Evolutionary conservation across 768 basidiomycete genomes (phyloP).

Genomic region (Hericium erinaceus): DNA sequence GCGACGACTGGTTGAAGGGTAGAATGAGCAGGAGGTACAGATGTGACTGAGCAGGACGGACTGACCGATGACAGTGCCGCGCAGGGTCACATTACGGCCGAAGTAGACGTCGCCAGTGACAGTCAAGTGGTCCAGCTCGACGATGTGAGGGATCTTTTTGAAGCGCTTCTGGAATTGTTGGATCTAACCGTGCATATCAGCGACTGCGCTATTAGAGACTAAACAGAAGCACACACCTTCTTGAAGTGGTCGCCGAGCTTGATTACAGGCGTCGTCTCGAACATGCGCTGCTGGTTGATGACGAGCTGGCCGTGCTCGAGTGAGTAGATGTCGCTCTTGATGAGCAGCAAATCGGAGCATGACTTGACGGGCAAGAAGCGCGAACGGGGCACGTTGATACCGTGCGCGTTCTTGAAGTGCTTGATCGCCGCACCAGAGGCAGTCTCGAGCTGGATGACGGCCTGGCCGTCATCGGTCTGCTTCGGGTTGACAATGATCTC

Average conservation of each 20-base stretch:
- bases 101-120: slow-evolving; percentile 89
- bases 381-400: slow-evolving; percentile 89
- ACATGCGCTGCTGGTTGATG: slow-evolving; percentile 77
- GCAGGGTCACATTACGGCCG: slow-evolving; percentile 76
- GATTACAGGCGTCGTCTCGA: slow-evolving; percentile 87
- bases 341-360: slow-evolving; percentile 80
- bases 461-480: slow-evolving; percentile 74
- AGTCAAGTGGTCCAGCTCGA: slow-evolving; percentile 91
- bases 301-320: slow-evolving; percentile 81
- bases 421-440: slow-evolving; percentile 93
- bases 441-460: slow-evolving; percentile 53
- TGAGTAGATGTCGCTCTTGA: slow-evolving; percentile 91
- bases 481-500: slow-evolving; percentile 95
- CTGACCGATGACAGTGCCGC: slow-evolving; percentile 80
- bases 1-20: slow-evolving; percentile 40
- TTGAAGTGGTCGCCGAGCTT: slow-evolving; percentile 97
- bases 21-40: neutral
- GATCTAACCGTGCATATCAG: slow-evolving; percentile 35
- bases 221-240: slow-evolving; percentile 45
- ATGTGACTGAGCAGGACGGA: neutral
- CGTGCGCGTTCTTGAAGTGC: slow-evolving; percentile 86
- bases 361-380: slow-evolving; percentile 91
- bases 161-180: slow-evolving; percentile 90
- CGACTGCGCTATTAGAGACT: neutral
- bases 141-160: slow-evolving; percentile 86